These are phyloP conservation scores for Penicillium sp. DNA, from an alignment of 2,329 filamentous ascomycete species.

Conservation along the genomic window DNA sequence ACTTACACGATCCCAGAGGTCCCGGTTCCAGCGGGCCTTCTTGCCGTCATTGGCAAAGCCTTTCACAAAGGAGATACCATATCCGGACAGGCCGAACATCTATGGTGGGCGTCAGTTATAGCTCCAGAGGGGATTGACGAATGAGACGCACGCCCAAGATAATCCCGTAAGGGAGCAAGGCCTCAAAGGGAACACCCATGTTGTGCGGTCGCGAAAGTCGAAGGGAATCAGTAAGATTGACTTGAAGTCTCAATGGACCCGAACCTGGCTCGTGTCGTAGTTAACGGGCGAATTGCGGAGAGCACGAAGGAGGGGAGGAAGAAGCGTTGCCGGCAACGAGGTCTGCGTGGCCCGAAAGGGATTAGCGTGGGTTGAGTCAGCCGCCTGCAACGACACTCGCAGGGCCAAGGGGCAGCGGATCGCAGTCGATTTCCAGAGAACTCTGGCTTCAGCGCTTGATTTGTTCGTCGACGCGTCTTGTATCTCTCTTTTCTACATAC, in stretches of 20 bases:
- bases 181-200: slow-evolving; percentile 67
- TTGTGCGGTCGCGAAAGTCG: slow-evolving; percentile 10
- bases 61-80: slow-evolving; percentile 56
- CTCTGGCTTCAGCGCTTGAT: slow-evolving; percentile 12
- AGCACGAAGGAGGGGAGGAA: slow-evolving; percentile 12
- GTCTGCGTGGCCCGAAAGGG: slow-evolving; percentile 31
- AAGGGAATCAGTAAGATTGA: not conserved
- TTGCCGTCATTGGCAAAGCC: slow-evolving; percentile 64
- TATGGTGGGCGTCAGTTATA: slow-evolving; percentile 34
- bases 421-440: slow-evolving; percentile 32
- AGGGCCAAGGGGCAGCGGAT: slow-evolving; percentile 34
- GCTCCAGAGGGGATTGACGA: slow-evolving; percentile 15
- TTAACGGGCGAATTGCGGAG: slow-evolving; percentile 15
- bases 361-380: slow-evolving; percentile 38
- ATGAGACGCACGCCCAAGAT: slow-evolving; percentile 56
- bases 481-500: slow-evolving; percentile 15
- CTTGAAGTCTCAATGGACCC: not conserved
- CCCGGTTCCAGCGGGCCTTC: slow-evolving; percentile 57
- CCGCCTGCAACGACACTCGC: slow-evolving; percentile 36
- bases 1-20: slow-evolving; percentile 64
- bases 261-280: slow-evolving; percentile 8
- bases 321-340: slow-evolving; percentile 20
- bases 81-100: slow-evolving; percentile 62
- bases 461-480: slow-evolving; percentile 28
- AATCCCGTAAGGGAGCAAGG: slow-evolving; percentile 62